Percentiles rank a stretch among this genome's conserved stretches.
phyloP scores from a whole-genome alignment of 495 filamentous ascomycete genomes.

The Bombardia bombarda region DNA sequence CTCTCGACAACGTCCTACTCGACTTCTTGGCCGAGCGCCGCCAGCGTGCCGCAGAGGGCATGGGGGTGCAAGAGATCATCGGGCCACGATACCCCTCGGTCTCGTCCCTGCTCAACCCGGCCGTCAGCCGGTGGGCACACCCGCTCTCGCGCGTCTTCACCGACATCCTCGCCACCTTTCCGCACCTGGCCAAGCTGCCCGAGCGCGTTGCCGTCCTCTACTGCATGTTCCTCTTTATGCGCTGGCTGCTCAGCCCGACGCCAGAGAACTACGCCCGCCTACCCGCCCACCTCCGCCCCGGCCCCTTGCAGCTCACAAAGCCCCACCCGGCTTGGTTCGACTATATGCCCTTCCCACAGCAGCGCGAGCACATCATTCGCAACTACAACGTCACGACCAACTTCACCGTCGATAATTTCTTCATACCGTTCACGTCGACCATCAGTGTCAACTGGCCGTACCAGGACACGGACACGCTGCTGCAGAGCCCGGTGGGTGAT shows the following conservation, averaged over 20 bases:
- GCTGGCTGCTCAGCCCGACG: conserved; percentile 72
- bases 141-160: conserved; percentile 75
- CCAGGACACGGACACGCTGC: conserved; percentile 52
- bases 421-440: conserved; percentile 68
- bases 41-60: conserved; percentile 53
- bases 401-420: conserved; percentile 65
- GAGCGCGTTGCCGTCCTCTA: conserved; percentile 75
- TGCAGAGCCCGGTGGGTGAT: conserved; percentile 41
- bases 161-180: conserved; percentile 69
- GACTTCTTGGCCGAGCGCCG: conserved; percentile 66
- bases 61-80: conserved; percentile 49
- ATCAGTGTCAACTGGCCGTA: conserved; percentile 73
- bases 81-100: conserved; percentile 72
- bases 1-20: conserved; percentile 66
- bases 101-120: conserved; percentile 63
- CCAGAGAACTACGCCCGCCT: conserved; percentile 64
- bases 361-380: conserved; percentile 56
- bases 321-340: conserved; percentile 74
- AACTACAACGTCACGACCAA: conserved; percentile 22
- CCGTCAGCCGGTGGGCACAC: conserved; percentile 51
- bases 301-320: conserved; percentile 49
- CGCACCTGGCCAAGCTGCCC: conserved; percentile 57
- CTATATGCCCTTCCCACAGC: conserved; percentile 63
- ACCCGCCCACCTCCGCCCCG: conserved; percentile 58
- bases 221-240: conserved; percentile 75